phyloP scores from a whole-genome alignment of 495 filamentous ascomycete genomes.

The Podospora tetraspora region DNA sequence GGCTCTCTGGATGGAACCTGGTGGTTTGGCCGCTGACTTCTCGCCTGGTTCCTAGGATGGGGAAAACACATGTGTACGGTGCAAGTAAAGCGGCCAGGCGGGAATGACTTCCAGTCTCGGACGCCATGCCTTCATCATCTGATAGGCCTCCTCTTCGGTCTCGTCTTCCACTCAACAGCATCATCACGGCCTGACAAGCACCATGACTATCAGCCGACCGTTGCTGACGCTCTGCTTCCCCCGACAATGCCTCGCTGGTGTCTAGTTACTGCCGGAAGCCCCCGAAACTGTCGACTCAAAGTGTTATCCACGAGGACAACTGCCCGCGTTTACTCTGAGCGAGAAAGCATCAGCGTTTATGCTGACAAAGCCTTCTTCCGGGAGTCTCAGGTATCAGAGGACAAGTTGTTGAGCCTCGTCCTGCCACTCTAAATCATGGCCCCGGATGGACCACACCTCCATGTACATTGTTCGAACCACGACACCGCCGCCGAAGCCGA shows the following conservation, averaged over 20 bases:
- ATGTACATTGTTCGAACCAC: background rate
- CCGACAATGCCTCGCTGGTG: background rate
- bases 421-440: background rate
- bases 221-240: slow-evolving; percentile 16
- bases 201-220: slow-evolving; percentile 22
- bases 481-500: slow-evolving; percentile 12
- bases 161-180: slow-evolving; percentile 13
- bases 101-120: slow-evolving; percentile 2
- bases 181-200: background rate
- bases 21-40: background rate
- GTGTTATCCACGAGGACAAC: background rate
- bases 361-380: background rate
- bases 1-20: slow-evolving; percentile 1
- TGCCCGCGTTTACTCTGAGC: background rate
- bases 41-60: background rate
- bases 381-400: background rate
- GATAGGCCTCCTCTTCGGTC: slow-evolving; percentile 14
- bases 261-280: background rate
- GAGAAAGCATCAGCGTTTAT: slow-evolving; percentile 1
- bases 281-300: background rate
- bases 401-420: slow-evolving; percentile 9
- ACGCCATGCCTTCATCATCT: slow-evolving; percentile 16
- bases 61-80: background rate
- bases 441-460: background rate
- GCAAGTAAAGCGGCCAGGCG: background rate